phyloP scores from a whole-genome alignment of 371 early-diverging fungal genomes.

The Rhizomucor miehei region DNA sequence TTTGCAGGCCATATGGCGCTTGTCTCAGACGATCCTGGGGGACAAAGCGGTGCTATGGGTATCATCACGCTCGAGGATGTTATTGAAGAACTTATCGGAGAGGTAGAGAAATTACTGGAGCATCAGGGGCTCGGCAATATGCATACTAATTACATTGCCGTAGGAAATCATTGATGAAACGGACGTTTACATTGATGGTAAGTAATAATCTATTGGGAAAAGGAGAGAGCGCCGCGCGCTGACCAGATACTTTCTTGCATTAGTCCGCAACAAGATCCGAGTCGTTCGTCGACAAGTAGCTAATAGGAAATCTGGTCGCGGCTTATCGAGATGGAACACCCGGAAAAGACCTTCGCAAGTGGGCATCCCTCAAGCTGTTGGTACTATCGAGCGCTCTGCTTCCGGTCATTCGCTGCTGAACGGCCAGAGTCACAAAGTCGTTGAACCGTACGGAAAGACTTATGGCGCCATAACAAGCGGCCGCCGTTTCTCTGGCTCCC shows the following conservation, averaged over 20 bases:
- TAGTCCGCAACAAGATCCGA: conserved; percentile 37
- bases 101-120: conserved; percentile 29
- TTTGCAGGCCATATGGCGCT: conserved; percentile 64
- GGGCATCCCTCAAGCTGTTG: neutral
- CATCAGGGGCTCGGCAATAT: neutral
- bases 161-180: conserved; percentile 93
- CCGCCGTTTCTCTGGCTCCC: conserved; percentile 4
- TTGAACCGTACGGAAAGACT: conserved; percentile 12
- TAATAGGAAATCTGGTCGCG: conserved; percentile 9
- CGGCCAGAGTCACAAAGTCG: conserved; percentile 3
- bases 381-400: neutral
- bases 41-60: conserved; percentile 64
- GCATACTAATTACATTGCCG: neutral
- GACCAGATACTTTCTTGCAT: neutral
- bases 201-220: neutral
- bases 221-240: too few relatives aligned
- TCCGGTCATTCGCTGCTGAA: conserved; percentile 2
- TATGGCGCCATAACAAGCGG: conserved; percentile 12
- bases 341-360: neutral
- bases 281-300: conserved; percentile 33
- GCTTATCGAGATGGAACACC: conserved; percentile 1
- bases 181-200: conserved; percentile 86
- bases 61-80: conserved; percentile 97
- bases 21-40: conserved; percentile 61
- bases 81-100: conserved; percentile 93